These are phyloP conservation scores for Cordyceps javanica DNA, from an alignment of 2,329 filamentous ascomycete species.

Conservation along the genomic window DNA sequence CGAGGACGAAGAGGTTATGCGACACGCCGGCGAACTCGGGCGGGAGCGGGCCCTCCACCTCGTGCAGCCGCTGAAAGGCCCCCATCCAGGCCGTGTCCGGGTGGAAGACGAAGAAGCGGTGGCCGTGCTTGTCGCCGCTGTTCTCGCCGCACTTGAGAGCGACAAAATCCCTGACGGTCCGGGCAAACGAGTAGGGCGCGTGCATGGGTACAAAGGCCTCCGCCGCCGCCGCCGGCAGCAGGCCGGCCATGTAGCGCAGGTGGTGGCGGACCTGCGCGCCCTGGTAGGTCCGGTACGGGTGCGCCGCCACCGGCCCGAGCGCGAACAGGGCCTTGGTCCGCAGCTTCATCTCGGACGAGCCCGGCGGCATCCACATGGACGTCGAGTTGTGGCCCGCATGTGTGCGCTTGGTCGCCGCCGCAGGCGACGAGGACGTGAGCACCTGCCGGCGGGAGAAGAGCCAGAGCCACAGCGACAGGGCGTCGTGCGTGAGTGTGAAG, in stretches of 20 bases:
- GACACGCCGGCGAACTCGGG: constrained; percentile 2
- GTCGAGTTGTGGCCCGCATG: neutral
- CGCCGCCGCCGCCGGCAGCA: neutral
- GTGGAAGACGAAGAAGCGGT: constrained; percentile 13
- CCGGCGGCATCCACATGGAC: neutral
- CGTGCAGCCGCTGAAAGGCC: constrained; percentile 5
- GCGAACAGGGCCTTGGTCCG: constrained; percentile 9
- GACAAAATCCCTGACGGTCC: constrained; percentile 10
- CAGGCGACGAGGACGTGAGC: neutral
- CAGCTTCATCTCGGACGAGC: constrained; percentile 4
- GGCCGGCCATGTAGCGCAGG: neutral
- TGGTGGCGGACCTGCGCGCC: neutral
- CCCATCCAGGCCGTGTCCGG: constrained; percentile 11
- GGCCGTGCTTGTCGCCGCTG: neutral
- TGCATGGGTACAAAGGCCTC: neutral
- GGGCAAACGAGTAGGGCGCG: neutral
- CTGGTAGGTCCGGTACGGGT: constrained; percentile 7
- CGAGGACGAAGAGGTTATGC: constrained; percentile 10
- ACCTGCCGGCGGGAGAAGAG: neutral
- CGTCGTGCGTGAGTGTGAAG: constrained; percentile 2
- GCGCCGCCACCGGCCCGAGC: neutral
- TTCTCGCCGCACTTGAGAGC: constrained; percentile 5
- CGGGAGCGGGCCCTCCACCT: constrained; percentile 1
- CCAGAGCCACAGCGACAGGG: constrained; percentile 2
- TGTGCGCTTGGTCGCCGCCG: neutral